phyloP scores from a whole-genome alignment of 2,329 filamentous ascomycete genomes.

The Fusarium sp. region DNA sequence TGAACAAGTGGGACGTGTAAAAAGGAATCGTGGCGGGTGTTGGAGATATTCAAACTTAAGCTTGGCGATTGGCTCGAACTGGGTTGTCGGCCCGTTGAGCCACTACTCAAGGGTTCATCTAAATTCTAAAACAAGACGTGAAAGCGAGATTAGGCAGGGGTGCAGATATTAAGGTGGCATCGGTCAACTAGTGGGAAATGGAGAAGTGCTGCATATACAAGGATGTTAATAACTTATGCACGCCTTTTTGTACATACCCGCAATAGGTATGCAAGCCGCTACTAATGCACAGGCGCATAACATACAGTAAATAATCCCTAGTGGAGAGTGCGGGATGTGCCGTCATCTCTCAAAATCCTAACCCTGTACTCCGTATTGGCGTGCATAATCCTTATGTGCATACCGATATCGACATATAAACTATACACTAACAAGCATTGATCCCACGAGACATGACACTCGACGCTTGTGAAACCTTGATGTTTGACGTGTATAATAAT shows the following conservation, averaged over 20 bases:
- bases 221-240: too few species aligned
- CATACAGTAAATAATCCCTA: neutral
- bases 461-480: neutral
- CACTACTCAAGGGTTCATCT: slow-evolving; percentile 17
- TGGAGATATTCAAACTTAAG: neutral
- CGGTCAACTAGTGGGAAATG: slow-evolving; percentile 17
- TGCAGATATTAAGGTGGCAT: neutral
- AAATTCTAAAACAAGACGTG: slow-evolving; percentile 16
- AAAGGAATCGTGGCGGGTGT: slow-evolving; percentile 11
- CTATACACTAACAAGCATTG: too few species aligned
- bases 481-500: slow-evolving; percentile 1
- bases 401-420: neutral
- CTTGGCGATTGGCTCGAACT: slow-evolving; percentile 20
- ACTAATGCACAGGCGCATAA: neutral
- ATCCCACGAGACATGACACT: too few species aligned
- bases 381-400: neutral
- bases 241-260: too few species aligned
- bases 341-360: neutral
- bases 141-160: slow-evolving; percentile 45
- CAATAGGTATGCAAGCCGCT: slow-evolving; percentile 4
- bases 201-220: slow-evolving; percentile 3
- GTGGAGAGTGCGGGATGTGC: slow-evolving; percentile 11
- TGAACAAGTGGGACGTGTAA: slow-evolving; percentile 5
- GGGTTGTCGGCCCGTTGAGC: slow-evolving; percentile 34
- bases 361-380: neutral